Percentiles rank a stretch among this genome's conserved stretches.
These are phyloP conservation scores for Phytophthora quininea DNA, from an alignment of 352 stramenopile genomes.

Conservation along the genomic window DNA sequence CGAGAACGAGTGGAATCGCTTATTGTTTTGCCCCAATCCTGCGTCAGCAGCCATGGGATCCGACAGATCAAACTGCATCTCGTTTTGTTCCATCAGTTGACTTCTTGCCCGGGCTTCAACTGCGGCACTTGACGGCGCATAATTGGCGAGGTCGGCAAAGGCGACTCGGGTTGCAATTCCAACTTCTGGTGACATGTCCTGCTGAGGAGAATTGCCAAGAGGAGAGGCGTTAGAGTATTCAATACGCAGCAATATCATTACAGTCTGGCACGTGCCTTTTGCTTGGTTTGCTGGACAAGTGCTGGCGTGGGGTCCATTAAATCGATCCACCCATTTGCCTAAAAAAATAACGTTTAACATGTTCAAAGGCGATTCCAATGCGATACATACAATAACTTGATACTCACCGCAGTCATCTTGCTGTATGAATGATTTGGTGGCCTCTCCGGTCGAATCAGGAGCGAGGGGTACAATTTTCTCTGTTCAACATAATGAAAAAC, in stretches of 20 bases:
- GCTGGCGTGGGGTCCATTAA: constrained; percentile 40
- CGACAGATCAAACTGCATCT: constrained; percentile 18
- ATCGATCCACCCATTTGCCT: constrained; percentile 81
- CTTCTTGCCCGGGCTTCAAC: constrained; percentile 9
- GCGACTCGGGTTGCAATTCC: constrained; percentile 23
- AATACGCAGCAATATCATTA: not conserved
- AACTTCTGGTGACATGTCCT: constrained; percentile 19
- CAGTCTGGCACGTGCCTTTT: constrained; percentile 19
- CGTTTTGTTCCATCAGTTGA: constrained; percentile 16
- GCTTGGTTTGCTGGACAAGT: constrained; percentile 25
- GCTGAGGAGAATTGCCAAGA: not conserved
- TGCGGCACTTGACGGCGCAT: constrained; percentile 14
- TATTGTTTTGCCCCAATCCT: constrained; percentile 21
- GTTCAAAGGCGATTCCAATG: not conserved
- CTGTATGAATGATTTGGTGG: constrained; percentile 81
- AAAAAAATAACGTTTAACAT: not conserved
- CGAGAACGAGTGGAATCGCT: constrained; percentile 56
- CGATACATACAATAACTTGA: not conserved
- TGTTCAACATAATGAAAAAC: constrained; percentile 16
- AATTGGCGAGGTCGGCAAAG: constrained; percentile 22
- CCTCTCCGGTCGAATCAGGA: constrained; percentile 67
- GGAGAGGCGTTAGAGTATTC: not conserved
- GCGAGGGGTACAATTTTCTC: constrained; percentile 61
- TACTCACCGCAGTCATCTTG: constrained; percentile 69
- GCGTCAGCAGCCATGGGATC: constrained; percentile 8